phyloP scores from a whole-genome alignment of 352 stramenopile genomes.

The Blastocystis sp. region DNA sequence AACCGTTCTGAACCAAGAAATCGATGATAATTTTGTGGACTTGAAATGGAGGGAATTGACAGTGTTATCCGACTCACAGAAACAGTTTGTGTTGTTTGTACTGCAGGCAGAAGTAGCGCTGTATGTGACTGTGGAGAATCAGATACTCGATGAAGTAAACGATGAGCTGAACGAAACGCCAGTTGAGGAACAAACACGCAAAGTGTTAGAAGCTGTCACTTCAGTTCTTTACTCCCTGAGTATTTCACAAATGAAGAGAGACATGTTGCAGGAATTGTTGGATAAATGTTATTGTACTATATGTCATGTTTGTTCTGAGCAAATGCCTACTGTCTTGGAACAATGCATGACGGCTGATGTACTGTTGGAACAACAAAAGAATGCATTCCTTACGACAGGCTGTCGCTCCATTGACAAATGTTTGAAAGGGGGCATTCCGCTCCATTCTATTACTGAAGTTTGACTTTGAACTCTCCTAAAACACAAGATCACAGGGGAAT shows the following conservation, averaged over 20 bases:
- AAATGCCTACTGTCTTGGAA: neutral
- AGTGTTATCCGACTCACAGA: neutral
- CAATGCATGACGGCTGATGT: neutral
- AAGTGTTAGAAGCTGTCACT: neutral
- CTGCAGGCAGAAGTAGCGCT: neutral
- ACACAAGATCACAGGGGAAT: conserved; percentile 16
- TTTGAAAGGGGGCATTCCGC: conserved; percentile 30
- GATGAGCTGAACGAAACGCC: neutral
- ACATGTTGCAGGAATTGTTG: neutral
- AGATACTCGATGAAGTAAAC: neutral
- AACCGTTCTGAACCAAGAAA: neutral
- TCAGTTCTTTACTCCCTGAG: neutral
- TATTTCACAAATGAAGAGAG: neutral
- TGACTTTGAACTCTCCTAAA: neutral
- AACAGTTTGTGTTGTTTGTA: neutral
- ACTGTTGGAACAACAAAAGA: neutral
- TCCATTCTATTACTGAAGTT: conserved; percentile 1
- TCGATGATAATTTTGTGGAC: neutral
- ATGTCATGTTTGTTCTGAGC: neutral
- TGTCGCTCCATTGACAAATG: conserved; percentile 44
- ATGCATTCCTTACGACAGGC: neutral
- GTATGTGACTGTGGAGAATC: neutral
- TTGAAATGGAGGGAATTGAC: neutral
- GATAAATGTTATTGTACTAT: neutral
- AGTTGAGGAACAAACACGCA: neutral